phyloP scores from a whole-genome alignment of 2,329 filamentous ascomycete genomes.

The Nigrospora oryzae region DNA sequence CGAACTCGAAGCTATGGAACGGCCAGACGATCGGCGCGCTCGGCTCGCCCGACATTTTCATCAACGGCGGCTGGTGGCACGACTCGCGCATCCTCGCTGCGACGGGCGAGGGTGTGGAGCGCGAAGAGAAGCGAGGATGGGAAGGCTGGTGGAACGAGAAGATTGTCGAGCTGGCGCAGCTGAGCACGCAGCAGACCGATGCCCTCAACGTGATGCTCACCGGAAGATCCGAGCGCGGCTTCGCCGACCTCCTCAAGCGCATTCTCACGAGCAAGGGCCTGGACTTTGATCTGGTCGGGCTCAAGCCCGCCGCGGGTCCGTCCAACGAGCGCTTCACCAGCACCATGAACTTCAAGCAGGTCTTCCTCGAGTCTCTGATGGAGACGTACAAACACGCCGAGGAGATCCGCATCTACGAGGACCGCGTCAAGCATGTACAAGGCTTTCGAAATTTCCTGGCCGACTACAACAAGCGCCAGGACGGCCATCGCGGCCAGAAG shows the following conservation, averaged over 20 bases:
- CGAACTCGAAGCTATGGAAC: slow-evolving; percentile 84
- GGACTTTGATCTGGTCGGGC: slow-evolving; percentile 77
- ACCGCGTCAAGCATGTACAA: slow-evolving; percentile 60
- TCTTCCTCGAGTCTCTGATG: slow-evolving; percentile 71
- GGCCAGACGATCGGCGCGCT: slow-evolving; percentile 68
- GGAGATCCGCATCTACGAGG: slow-evolving; percentile 73
- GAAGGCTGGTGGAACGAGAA: slow-evolving; percentile 95
- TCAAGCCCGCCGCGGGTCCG: slow-evolving; percentile 81
- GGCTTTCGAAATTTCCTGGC: slow-evolving; percentile 80
- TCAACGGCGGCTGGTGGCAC: slow-evolving; percentile 95
- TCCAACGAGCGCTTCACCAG: slow-evolving; percentile 67
- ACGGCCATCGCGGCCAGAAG: slow-evolving; percentile 36
- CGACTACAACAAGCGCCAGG: slow-evolving; percentile 58
- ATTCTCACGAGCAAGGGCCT: slow-evolving; percentile 73
- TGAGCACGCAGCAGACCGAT: slow-evolving; percentile 79
- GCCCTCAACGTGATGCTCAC: slow-evolving; percentile 81
- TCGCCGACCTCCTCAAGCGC: slow-evolving; percentile 69
- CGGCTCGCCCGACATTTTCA: slow-evolving; percentile 65
- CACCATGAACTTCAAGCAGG: slow-evolving; percentile 90
- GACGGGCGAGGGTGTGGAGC: slow-evolving; percentile 73
- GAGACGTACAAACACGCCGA: slow-evolving; percentile 76
- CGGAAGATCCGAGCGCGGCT: slow-evolving; percentile 70
- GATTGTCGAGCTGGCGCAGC: slow-evolving; percentile 68
- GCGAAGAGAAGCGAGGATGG: slow-evolving; percentile 80
- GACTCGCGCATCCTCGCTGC: slow-evolving; percentile 77